These are phyloP conservation scores for Apiotrichum laibachii DNA, from an alignment of 1,284 basidiomycete genomes.

Conservation along the genomic window DNA sequence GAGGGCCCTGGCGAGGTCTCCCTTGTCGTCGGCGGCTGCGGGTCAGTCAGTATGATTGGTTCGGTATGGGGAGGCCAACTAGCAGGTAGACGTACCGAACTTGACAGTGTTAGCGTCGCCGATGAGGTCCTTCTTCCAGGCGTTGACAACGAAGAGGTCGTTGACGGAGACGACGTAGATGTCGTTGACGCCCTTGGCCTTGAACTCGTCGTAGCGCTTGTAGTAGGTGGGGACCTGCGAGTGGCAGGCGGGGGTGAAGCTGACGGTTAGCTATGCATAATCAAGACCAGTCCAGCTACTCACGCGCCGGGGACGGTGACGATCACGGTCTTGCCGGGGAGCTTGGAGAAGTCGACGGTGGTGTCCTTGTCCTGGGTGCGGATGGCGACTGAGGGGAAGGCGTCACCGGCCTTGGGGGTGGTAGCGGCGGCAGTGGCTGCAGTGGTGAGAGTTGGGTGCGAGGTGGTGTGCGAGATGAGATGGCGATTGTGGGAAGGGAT, in stretches of 20 bases:
- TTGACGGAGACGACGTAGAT: slow-evolving; percentile 70
- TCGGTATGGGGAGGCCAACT: no score
- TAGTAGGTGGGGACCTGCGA: slow-evolving; percentile 67
- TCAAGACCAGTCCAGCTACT: slow-evolving; percentile 12
- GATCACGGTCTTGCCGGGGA: slow-evolving; percentile 67
- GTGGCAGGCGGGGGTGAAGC: slow-evolving; percentile 60
- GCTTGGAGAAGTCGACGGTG: slow-evolving; percentile 55
- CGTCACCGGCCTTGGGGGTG: slow-evolving; percentile 55
- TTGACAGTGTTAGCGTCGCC: slow-evolving; percentile 30
- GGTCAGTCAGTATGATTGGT: slow-evolving; percentile 7
- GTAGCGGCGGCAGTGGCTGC: slow-evolving; percentile 56
- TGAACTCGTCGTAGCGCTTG: slow-evolving; percentile 61
- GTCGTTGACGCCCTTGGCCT: slow-evolving; percentile 64
- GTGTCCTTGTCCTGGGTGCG: slow-evolving; percentile 60
- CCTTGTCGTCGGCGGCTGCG: slow-evolving; percentile 64
- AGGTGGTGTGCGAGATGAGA: neutral
- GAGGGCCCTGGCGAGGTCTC: slow-evolving; percentile 58
- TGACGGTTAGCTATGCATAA: slow-evolving; percentile 9
- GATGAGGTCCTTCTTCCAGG: slow-evolving; percentile 68
- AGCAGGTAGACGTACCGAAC: slow-evolving; percentile 33
- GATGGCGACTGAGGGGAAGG: slow-evolving; percentile 56
- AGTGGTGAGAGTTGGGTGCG: slow-evolving; percentile 34
- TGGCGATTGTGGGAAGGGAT: neutral
- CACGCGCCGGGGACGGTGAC: slow-evolving; percentile 55
- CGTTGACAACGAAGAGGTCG: slow-evolving; percentile 61